Percentiles rank a stretch among this genome's conserved stretches.
These are phyloP conservation scores for Mycena crocata DNA, from an alignment of 768 basidiomycete genomes.

Conservation along the genomic window DNA sequence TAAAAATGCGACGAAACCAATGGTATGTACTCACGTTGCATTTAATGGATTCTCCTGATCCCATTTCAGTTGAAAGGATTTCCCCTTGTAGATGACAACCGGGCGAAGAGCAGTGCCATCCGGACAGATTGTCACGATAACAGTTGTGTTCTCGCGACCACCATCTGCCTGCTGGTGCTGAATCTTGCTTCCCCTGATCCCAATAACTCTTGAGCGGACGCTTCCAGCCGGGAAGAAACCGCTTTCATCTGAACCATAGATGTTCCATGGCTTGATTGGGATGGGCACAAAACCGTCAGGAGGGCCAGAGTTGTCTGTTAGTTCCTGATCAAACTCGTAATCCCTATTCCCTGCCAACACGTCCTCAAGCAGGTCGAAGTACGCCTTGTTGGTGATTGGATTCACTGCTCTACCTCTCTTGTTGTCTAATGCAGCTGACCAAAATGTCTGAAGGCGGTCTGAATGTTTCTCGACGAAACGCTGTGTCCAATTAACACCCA, in stretches of 20 bases:
- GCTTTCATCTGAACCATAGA: slow-evolving; percentile 40
- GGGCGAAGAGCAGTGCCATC: not conserved
- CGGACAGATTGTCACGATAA: slow-evolving; percentile 13
- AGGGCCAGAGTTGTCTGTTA: not conserved
- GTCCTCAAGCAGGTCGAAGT: slow-evolving; percentile 38
- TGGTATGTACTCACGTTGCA: not conserved
- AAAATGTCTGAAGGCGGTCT: slow-evolving; percentile 31
- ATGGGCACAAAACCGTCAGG: not conserved
- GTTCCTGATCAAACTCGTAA: slow-evolving; percentile 21
- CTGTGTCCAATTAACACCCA: slow-evolving; percentile 41
- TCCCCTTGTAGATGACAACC: slow-evolving; percentile 28
- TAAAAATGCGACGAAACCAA: not conserved
- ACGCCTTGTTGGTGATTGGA: slow-evolving; percentile 39
- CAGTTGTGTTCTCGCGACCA: slow-evolving; percentile 14
- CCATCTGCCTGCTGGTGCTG: slow-evolving; percentile 19
- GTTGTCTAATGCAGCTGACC: slow-evolving; percentile 37
- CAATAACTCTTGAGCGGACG: slow-evolving; percentile 30
- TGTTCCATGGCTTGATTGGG: slow-evolving; percentile 26
- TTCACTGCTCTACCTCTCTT: slow-evolving; percentile 43
- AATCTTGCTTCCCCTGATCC: not conserved
- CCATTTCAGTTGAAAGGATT: slow-evolving; percentile 21
- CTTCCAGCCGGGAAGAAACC: slow-evolving; percentile 35
- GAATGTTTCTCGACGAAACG: slow-evolving; percentile 39
- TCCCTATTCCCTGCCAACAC: slow-evolving; percentile 22
- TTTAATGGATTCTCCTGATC: slow-evolving; percentile 10